These are phyloP conservation scores for Edaphochlamys debaryana DNA, from an alignment of 139 green algal species.

Conservation along the genomic window DNA sequence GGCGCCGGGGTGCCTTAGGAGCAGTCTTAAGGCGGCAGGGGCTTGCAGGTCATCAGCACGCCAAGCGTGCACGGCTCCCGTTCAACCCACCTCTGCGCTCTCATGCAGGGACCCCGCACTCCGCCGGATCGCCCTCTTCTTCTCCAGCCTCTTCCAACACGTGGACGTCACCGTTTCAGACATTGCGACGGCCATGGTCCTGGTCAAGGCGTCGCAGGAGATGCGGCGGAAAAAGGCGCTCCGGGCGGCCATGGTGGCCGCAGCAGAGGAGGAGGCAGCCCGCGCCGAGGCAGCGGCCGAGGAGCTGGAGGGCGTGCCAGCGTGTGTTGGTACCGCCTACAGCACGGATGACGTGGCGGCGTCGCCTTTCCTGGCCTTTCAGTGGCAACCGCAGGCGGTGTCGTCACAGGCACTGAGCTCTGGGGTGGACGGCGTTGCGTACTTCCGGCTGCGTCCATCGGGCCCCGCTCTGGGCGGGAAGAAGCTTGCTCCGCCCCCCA, in stretches of 20 bases:
- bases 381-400: not conserved
- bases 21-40: too few relatives aligned
- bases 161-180: constrained; percentile 65
- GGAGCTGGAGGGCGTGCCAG: too few relatives aligned
- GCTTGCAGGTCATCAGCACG: too few relatives aligned
- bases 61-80: not conserved
- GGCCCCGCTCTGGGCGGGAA: too few relatives aligned
- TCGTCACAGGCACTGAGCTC: not conserved
- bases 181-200: constrained; percentile 46
- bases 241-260: constrained; percentile 24
- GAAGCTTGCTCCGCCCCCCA: too few relatives aligned
- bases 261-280: not conserved
- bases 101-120: constrained; percentile 15
- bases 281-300: too few relatives aligned
- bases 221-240: constrained; percentile 31
- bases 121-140: constrained; percentile 29
- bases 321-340: too few relatives aligned
- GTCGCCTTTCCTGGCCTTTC: constrained; percentile 3
- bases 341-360: too few relatives aligned
- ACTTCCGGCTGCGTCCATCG: too few relatives aligned
- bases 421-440: too few relatives aligned
- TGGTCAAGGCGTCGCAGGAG: constrained; percentile 45
- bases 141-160: constrained; percentile 35
- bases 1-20: too few relatives aligned
- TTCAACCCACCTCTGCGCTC: not conserved